Base-by-base conservation (phyloP, 169 alveolate species). In the Cryptosporidium sp. region DNA sequence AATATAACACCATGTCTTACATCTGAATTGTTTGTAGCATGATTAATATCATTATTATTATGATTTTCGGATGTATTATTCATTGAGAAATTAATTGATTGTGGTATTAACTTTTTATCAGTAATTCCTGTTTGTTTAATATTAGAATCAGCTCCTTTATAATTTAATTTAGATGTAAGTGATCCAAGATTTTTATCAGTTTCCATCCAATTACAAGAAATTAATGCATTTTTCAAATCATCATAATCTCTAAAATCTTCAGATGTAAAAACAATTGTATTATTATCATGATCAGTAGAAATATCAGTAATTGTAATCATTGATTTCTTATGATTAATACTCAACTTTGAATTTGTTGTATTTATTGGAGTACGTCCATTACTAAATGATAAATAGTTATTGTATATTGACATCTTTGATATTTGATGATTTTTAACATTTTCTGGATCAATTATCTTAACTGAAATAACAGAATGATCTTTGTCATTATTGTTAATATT, bases 151-250 rank as follows among this genome's bases (percentile, higher is more conserved):
- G 1, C 21, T n/a, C 37, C 35, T 26, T 55, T 55, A 23, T 3
- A 0, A 55, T 51, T 51, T 51, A 55, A 55, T 55, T 71, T 37
- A 18, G 39, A 14, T n/a, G 1, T 37, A 23, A 26, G 10, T n/a
- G 37, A 2, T 29, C 29, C 43, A 16, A 45, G 33, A n/a, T 43
- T 39, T 43, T 18, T 62, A 14, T 59, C 70, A 33, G 45, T n/a
- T 65, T 80, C 89, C 21, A 26, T 39, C 89, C 89, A 80, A 18
- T 61, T 59, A 43, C 75, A 61, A 48, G 51, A 16, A 26, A 61
- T 37, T 41, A 80, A 26, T 18, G 75, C 26, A 9, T 21, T 29
- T 48, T 62, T 80, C 35, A 80, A 41, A 48, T 62, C 51, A 8
- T 58, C 62, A 65, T 45, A 80, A 3, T 80, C 75, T 35, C 67